These are phyloP conservation scores for Lactuca saligna DNA, from an alignment of 129 eudicot species.

Conservation along the genomic window DNA sequence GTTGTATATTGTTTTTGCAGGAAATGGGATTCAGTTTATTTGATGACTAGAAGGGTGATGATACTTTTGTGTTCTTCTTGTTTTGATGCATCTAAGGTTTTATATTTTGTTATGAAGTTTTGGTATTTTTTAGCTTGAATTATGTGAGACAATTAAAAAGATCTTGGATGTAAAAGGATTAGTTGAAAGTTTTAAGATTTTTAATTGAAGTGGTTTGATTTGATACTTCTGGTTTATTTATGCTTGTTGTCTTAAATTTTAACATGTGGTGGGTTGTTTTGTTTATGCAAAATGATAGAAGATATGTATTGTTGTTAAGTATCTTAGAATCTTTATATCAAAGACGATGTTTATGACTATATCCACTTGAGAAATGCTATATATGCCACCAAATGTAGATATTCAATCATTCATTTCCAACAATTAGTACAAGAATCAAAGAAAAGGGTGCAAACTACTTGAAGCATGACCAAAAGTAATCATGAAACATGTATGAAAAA, in stretches of 20 bases:
- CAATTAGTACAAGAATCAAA: too few relatives aligned
- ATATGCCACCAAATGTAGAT: too few relatives aligned
- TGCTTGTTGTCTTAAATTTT: background rate
- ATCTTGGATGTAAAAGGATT: constrained; percentile 19
- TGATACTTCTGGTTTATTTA: background rate
- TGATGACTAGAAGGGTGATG: constrained; percentile 22
- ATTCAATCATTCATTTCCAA: too few relatives aligned
- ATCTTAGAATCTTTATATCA: too few relatives aligned
- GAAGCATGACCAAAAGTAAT: too few relatives aligned
- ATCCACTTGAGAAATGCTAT: too few relatives aligned
- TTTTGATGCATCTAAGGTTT: constrained; percentile 14
- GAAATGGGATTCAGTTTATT: constrained; percentile 42
- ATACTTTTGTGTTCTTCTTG: background rate
- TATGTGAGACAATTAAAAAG: constrained; percentile 17
- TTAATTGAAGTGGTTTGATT: constrained; percentile 26
- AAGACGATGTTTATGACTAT: too few relatives aligned
- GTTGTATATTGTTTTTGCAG: constrained; percentile 21
- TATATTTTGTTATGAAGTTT: constrained; percentile 23
- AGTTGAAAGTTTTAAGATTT: constrained; percentile 4
- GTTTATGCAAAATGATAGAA: too few relatives aligned
- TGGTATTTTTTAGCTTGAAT: constrained; percentile 20
- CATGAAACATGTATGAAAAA: too few relatives aligned
- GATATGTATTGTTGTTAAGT: too few relatives aligned
- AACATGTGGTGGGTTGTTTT: too few relatives aligned
- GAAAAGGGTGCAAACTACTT: too few relatives aligned